These are phyloP conservation scores for Globisporangium viniferum DNA, from an alignment of 352 stramenopile genomes.

Conservation along the genomic window DNA sequence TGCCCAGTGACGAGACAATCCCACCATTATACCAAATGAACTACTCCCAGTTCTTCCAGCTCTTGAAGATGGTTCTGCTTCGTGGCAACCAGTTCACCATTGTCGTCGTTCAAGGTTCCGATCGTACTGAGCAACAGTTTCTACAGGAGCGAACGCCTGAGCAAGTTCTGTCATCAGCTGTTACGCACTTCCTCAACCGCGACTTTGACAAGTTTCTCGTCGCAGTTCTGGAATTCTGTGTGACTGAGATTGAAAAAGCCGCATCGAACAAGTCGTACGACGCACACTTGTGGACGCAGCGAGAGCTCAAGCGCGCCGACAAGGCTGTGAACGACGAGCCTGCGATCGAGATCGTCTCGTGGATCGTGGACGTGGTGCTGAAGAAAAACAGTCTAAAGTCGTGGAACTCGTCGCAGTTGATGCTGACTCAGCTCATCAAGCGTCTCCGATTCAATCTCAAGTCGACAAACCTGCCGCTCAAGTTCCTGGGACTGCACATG, in stretches of 20 bases:
- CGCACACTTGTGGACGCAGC: constrained; percentile 76
- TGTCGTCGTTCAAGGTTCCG: not conserved
- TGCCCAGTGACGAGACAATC: not conserved
- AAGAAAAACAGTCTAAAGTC: constrained; percentile 1
- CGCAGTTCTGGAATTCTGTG: constrained; percentile 44
- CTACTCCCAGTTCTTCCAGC: constrained; percentile 27
- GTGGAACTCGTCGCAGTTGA: not conserved
- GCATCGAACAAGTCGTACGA: constrained; percentile 47
- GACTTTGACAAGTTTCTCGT: constrained; percentile 17
- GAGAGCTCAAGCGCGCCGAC: constrained; percentile 53
- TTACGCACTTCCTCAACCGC: not conserved
- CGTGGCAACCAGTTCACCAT: constrained; percentile 44
- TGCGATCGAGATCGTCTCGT: constrained; percentile 72
- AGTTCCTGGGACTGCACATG: constrained; percentile 46
- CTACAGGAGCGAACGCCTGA: constrained; percentile 12
- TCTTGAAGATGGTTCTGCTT: constrained; percentile 51
- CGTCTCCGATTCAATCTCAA: constrained; percentile 32
- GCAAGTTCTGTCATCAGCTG: not conserved
- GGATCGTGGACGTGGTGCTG: constrained; percentile 56
- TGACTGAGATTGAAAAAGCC: constrained; percentile 63
- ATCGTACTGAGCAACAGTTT: not conserved
- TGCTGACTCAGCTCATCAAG: constrained; percentile 17
- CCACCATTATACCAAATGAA: not conserved
- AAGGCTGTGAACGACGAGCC: constrained; percentile 45
- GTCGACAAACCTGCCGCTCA: constrained; percentile 60